A percentile compares a stretch with the other conserved stretches of the same genome.
Evolutionary conservation across 495 filamentous ascomycete genomes (phyloP).

Genomic region (Neurospora sp.): DNA sequence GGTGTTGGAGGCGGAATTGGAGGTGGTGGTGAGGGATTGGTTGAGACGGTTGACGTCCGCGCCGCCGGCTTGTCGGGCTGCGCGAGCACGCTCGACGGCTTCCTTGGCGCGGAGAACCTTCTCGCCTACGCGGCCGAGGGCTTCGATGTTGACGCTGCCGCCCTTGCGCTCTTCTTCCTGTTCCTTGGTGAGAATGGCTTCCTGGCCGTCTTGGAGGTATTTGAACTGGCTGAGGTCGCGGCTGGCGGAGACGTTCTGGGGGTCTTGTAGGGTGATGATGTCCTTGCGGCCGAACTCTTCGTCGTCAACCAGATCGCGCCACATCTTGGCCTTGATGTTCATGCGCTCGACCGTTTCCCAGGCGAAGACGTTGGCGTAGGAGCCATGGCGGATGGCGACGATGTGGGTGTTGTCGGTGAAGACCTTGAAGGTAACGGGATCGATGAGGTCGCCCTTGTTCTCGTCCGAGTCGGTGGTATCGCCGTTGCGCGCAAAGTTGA

Average conservation of each 20-base stretch:
- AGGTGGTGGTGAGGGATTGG: constrained; percentile 33
- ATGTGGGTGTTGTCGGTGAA: constrained; percentile 98
- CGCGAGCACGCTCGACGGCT: constrained; percentile 74
- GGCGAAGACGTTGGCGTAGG: constrained; percentile 85
- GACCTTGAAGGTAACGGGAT: constrained; percentile 94
- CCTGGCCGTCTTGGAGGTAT: constrained; percentile 75
- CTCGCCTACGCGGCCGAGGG: constrained; percentile 65
- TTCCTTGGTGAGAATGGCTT: constrained; percentile 46
- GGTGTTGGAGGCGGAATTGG: constrained; percentile 8
- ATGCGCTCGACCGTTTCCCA: constrained; percentile 91
- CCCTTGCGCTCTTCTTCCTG: constrained; percentile 44
- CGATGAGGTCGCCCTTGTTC: constrained; percentile 70
- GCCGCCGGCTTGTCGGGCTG: constrained; percentile 32
- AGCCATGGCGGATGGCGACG: constrained; percentile 68
- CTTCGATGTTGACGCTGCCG: constrained; percentile 61
- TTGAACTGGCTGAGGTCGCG: constrained; percentile 85
- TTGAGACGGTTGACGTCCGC: constrained; percentile 40
- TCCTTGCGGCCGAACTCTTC: constrained; percentile 81
- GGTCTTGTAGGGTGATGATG: constrained; percentile 94
- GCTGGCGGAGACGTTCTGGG: constrained; percentile 68
- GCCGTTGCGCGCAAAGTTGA: constrained; percentile 87
- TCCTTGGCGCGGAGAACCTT: constrained; percentile 91
- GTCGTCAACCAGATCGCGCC: constrained; percentile 84
- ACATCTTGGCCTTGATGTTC: constrained; percentile 97
- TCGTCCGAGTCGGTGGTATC: constrained; percentile 40